Evolutionary conservation across 2,329 filamentous ascomycete genomes (phyloP).

Genomic region (Aspergillus amoenus): DNA sequence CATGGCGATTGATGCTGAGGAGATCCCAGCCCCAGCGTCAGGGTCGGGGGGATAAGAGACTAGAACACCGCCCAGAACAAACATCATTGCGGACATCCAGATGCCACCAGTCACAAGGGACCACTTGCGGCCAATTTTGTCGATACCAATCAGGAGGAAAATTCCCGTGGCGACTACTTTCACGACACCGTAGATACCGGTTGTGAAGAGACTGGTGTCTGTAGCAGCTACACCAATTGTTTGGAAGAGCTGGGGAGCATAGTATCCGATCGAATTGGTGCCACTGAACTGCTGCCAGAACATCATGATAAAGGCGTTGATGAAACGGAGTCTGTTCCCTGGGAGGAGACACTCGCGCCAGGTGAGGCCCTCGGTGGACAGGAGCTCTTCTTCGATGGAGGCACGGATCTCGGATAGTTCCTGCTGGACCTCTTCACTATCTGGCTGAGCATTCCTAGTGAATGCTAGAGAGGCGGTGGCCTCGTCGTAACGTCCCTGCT

Average conservation of each 20-base stretch:
- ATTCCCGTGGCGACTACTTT: constrained; percentile 35
- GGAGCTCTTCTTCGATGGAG: constrained; percentile 43
- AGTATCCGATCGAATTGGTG: constrained; percentile 38
- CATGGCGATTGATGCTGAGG: constrained; percentile 34
- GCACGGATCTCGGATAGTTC: constrained; percentile 42
- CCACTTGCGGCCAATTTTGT: constrained; percentile 1
- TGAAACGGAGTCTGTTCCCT: constrained; percentile 57
- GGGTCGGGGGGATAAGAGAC: constrained; percentile 25
- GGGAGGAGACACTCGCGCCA: constrained; percentile 38
- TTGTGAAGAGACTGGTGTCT: constrained; percentile 38
- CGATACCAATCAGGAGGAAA: constrained; percentile 16
- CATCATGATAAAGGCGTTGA: constrained; percentile 62
- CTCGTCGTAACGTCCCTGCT: constrained; percentile 48
- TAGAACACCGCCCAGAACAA: constrained; percentile 31
- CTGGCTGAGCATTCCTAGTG: constrained; percentile 29
- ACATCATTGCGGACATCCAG: constrained; percentile 2
- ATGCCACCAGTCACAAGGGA: not conserved
- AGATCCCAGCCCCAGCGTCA: constrained; percentile 19
- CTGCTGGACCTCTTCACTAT: constrained; percentile 26
- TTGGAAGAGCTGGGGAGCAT: constrained; percentile 8
- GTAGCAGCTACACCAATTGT: constrained; percentile 23
- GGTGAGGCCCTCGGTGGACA: constrained; percentile 30
- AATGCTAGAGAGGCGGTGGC: constrained; percentile 41
- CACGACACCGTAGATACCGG: constrained; percentile 41
- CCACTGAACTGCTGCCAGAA: constrained; percentile 58